Evolutionary conservation across 352 stramenopile genomes (phyloP), one percentile per base, ranked within the genome.

Genomic region (Pythium scleroteichum): DNA sequence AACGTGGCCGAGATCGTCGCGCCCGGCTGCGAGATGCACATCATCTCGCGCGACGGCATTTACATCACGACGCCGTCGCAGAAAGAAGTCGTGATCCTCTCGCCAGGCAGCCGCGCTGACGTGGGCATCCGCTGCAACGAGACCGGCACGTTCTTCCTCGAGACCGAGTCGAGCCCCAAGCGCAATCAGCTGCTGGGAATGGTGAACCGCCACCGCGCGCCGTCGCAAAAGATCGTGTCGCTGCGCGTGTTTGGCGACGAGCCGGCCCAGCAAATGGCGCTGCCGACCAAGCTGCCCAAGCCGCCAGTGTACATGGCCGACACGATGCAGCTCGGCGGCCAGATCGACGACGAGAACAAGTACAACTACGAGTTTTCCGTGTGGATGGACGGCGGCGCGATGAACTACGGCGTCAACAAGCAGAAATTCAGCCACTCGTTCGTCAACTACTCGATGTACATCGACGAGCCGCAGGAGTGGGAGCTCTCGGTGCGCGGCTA

Each of bases 281-380:
- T 88, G 17, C 75, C 78, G 5, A 56, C 53, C 1, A 22, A 66
- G 26, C 60, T 90, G 39, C 77, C 79, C 1, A 73, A 69, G 48
- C 74, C 79, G 24, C 79, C 84, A 12, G 57, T 61, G 23, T 93
- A 91, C 69, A 88, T 93, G 84, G 57, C 66, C 23, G 66, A 75
- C 45, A 49, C 54, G 32, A 54, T 55, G 53, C 66, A 60, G 22
- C 44, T 75, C 12, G 53, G 20, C 0, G 49, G 26, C 12, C 42
- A 63, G 32, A 29, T 67, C 1, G 46, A 68, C 26, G 20, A 40
- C 40, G 73, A 81, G n/a, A 86, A 78, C 66, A 74, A 72, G 56
- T 91, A 90, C 73, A 67, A 71, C 32, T 89, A 88, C 57, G 81
- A 89, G 59, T 91, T 91, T 62, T 88, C 81, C 0, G 72, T 90